Conservation (phyloP, 352 stramenopile genomes). For the Pythium dissotocum region DNA sequence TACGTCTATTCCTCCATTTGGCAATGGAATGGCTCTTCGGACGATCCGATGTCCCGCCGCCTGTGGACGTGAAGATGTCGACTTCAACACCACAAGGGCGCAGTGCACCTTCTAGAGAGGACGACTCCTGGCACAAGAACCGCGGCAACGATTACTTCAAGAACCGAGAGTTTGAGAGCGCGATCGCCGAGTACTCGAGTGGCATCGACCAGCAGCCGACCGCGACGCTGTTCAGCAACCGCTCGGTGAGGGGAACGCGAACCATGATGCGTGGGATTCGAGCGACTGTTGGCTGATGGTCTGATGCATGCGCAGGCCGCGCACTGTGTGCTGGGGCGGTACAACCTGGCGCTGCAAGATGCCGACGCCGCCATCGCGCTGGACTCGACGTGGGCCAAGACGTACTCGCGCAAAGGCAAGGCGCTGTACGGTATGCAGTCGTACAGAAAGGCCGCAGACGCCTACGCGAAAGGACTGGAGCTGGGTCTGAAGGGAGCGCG, state of each 20-base stretch:
- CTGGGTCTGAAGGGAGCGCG: constrained; percentile 67
- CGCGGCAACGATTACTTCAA: constrained; percentile 71
- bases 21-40: constrained; percentile 75
- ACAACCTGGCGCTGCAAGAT: constrained; percentile 49
- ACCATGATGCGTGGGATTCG: not conserved
- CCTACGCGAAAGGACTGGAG: constrained; percentile 71
- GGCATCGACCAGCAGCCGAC: constrained; percentile 55
- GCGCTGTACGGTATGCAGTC: constrained; percentile 64
- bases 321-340: constrained; percentile 61
- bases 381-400: constrained; percentile 56
- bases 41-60: constrained; percentile 23
- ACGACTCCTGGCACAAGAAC: constrained; percentile 70
- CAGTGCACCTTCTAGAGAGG: constrained; percentile 57
- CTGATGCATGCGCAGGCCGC: constrained; percentile 35
- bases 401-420: constrained; percentile 77
- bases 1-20: too few relatives aligned
- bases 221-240: constrained; percentile 78
- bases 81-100: constrained; percentile 57
- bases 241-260: constrained; percentile 35
- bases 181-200: constrained; percentile 60
- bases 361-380: constrained; percentile 61
- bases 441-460: constrained; percentile 71
- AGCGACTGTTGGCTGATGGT: not conserved
- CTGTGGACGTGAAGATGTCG: constrained; percentile 49
- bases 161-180: constrained; percentile 49